Evolutionary conservation across 306 rosid genomes (phyloP), one percentile per base, ranked within the genome.

Genomic region (Casuarina cunninghamiana): DNA sequence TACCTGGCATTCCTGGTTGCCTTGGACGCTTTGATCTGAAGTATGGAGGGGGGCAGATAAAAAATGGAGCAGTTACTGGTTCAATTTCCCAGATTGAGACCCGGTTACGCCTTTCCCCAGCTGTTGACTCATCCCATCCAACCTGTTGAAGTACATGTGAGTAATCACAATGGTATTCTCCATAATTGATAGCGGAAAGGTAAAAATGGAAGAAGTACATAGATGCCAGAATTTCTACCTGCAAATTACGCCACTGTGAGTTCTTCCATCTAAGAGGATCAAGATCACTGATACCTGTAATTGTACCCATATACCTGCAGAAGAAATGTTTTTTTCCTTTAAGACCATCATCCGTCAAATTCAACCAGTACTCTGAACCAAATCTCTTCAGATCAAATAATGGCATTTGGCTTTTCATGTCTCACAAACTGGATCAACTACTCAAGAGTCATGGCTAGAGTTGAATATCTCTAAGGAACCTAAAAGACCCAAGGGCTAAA

Each of bases 81-180:
- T 95, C 99, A 37, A 95, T 91, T 86, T 95, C 99, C 99, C 99
- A 95, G 44, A 95, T 75, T 17, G 99, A 95, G 53, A 95, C 99
- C 81, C 97, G 81, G 76, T 87, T 86, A 42, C 93, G 90, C 82
- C 96, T 85, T 85, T 95, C 99, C 78, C 99, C 99, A 41, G 96
- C 91, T 49, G 93, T 90, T 55, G 99, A 91, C 85, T 95, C 99
- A 79, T 95, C 99, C 99, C 99, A 95, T 66, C 99, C 99, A 74
- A 95, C 98, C 99, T 95, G 82, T 46, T 53, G 48, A 84, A 53
- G 71, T 49, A 79, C 17, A 54, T 49, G 63, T 9, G 37, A 35
- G 51, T 35, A 7, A 48, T 65, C 42, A 39, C 17, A 2, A 12
- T 53, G 66, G 41, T 69, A 69, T 51, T 51, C 74, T 67, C 65